These are phyloP conservation scores for Clonostachys chloroleuca DNA, from an alignment of 2,329 filamentous ascomycete species.

Conservation along the genomic window DNA sequence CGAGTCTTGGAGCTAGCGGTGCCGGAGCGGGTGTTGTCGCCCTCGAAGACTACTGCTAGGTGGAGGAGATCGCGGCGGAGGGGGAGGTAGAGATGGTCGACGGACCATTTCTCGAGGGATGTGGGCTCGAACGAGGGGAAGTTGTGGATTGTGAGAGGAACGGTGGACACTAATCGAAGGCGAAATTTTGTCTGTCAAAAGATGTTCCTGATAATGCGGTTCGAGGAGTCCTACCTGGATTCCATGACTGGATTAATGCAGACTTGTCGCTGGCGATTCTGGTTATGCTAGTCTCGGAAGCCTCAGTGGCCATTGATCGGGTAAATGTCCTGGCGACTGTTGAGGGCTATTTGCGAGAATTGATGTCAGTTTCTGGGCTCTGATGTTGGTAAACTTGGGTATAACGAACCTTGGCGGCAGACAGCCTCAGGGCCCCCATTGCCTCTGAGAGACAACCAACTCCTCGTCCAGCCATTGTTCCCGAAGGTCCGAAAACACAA, in stretches of 20 bases:
- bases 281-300: conserved; percentile 26
- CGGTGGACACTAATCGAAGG: conserved; percentile 46
- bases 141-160: conserved; percentile 80
- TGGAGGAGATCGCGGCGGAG: conserved; percentile 89
- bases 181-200: neutral
- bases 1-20: conserved; percentile 81
- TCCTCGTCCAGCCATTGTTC: conserved; percentile 39
- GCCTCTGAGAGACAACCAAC: conserved; percentile 47
- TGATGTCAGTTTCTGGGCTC: too few relatives aligned
- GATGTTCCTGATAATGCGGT: neutral
- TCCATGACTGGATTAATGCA: conserved; percentile 32
- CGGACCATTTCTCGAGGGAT: conserved; percentile 71
- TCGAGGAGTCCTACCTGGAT: conserved; percentile 31
- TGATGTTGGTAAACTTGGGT: too few relatives aligned
- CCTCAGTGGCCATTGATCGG: conserved; percentile 53
- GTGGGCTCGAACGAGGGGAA: conserved; percentile 88
- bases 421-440: conserved; percentile 41
- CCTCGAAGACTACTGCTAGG: conserved; percentile 88
- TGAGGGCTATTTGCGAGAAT: conserved; percentile 19
- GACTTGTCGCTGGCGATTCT: conserved; percentile 21
- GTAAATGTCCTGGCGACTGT: conserved; percentile 33
- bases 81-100: conserved; percentile 81
- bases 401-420: conserved; percentile 16
- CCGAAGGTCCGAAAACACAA: neutral
- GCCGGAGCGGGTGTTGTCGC: conserved; percentile 80